phyloP scores from a whole-genome alignment of 352 stramenopile species.

The Globisporangium ultimum region DNA sequence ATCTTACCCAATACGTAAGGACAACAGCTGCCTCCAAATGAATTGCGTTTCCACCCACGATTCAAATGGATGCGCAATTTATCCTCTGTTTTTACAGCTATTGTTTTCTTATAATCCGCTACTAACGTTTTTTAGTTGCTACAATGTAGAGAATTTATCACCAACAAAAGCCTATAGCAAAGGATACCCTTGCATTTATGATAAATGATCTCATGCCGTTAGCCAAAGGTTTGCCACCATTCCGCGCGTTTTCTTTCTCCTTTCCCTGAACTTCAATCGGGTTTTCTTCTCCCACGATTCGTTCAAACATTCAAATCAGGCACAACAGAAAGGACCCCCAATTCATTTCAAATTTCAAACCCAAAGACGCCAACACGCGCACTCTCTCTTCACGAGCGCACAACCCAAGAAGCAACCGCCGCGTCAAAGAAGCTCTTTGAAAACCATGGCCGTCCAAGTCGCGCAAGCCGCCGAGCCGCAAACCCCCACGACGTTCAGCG shows the following conservation, averaged over 20 bases:
- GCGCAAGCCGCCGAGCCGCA: constrained; percentile 49
- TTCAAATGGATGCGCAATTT: no score
- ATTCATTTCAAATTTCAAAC: constrained; percentile 24
- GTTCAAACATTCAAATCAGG: constrained; percentile 16
- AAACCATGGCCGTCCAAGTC: constrained; percentile 60
- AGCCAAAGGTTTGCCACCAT: no score
- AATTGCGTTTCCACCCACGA: not conserved
- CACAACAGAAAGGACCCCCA: not conserved
- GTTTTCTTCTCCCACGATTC: constrained; percentile 1
- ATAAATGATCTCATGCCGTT: no score
- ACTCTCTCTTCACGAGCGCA: not conserved
- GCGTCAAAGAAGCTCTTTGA: constrained; percentile 17
- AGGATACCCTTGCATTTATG: no score
- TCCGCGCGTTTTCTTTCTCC: not conserved
- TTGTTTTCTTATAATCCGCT: no score
- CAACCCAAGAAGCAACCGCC: constrained; percentile 9
- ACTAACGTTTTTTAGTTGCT: no score
- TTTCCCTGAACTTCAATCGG: constrained; percentile 5
- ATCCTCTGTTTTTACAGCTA: no score
- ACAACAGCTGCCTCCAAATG: not conserved
- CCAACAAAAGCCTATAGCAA: no score
- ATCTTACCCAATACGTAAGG: no score
- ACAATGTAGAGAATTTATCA: no score
- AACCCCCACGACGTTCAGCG: constrained; percentile 28
- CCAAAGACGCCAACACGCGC: constrained; percentile 13